phyloP scores from a whole-genome alignment of 345 rosid species.

The Eucalyptus polybractea region DNA sequence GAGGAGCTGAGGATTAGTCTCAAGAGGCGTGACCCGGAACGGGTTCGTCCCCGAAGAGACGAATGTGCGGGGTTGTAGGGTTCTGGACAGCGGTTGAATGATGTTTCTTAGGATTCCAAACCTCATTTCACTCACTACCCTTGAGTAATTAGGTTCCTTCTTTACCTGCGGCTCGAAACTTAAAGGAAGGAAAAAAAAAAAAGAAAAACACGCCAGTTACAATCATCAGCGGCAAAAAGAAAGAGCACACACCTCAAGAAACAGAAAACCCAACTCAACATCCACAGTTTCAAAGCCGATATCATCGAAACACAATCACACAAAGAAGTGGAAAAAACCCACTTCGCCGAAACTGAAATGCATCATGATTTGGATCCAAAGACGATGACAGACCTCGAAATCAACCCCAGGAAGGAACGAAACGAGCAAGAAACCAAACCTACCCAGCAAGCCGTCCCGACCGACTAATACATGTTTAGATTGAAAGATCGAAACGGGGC shows the following conservation, averaged over 20 bases:
- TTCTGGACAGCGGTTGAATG: conserved; percentile 34
- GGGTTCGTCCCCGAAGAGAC: conserved; percentile 1
- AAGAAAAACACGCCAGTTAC: neutral
- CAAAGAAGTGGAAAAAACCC: neutral
- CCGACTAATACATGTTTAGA: neutral
- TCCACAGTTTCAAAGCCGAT: neutral
- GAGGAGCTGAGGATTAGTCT: conserved; percentile 1
- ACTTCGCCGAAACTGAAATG: neutral
- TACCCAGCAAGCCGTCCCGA: neutral
- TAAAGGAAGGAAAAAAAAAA: neutral
- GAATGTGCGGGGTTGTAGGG: conserved; percentile 15
- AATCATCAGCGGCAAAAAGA: neutral
- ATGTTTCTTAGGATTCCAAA: conserved; percentile 35
- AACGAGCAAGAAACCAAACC: neutral
- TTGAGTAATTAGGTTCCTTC: neutral
- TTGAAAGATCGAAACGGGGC: neutral
- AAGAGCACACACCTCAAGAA: neutral
- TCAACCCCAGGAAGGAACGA: neutral
- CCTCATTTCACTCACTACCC: conserved; percentile 15
- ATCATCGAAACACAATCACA: neutral
- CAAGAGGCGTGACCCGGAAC: neutral
- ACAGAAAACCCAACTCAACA: neutral
- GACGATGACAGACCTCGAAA: neutral
- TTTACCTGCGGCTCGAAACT: neutral
- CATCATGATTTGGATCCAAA: neutral